Evolutionary conservation across 2,329 filamentous ascomycete genomes (phyloP), one percentile per base, ranked within the genome.

Genomic region (Annulohypoxylon truncatum): DNA sequence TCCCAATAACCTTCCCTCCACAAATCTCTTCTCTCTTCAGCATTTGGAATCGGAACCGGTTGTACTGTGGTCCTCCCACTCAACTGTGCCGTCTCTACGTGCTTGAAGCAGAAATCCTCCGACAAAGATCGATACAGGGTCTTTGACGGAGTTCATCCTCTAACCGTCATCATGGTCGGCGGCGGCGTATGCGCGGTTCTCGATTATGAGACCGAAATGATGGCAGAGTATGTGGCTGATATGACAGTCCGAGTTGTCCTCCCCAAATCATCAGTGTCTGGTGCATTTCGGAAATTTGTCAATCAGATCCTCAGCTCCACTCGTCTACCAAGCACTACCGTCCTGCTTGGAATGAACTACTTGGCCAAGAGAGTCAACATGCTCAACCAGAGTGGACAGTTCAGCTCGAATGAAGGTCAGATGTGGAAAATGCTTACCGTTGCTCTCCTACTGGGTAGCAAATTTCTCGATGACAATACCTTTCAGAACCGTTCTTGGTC

Each of bases 401-500:
- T 87, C 73, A 84, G 82, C 66, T 82, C 86, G 40, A 87, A 83
- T 58, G 87, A 89, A 72, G 91, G 90, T 44, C 90, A 96, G 76
- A 87, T 96, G 58, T 97, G 95, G 85, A 91, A 93, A 66, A 90
- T 96, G 82, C 85, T 97, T 69, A 97, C 94, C 5, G 91, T 95
- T 35, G 89, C 92, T 6, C 83, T 97, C 61, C 86, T 97, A 54
- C 85, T 97, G 56, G 94, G 93, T 65, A 97, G 93, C 88, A 97
- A 97, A 82, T 97, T 97, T 75, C 84, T 97, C 71, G 94, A 97
- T 75, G 94, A 97, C 84, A 97, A 97, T 81, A 97, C 94, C 4
- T 97, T 97, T 81, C 94, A 97, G 84, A 97, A 97, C 82, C 91
- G 93, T 59, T 97, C 94, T 1, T 97, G 94, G 94, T 93, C 94